A percentile compares a stretch with the other conserved stretches of the same genome.
Evolutionary conservation across 2,329 filamentous ascomycete species (phyloP).

Genomic region (Aureobasidium namibiae): DNA sequence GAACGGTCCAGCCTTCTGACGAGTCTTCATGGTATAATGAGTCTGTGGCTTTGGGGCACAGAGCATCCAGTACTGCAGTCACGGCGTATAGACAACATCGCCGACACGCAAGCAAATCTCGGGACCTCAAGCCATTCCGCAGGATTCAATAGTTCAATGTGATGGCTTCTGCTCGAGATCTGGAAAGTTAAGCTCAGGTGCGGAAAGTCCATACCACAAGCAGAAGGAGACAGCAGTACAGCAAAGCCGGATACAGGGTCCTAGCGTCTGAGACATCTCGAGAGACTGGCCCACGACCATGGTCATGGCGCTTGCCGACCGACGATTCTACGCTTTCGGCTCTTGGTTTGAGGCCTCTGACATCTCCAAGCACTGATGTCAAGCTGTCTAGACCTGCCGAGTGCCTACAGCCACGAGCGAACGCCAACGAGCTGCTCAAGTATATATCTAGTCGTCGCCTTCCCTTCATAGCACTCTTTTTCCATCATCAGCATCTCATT

Average conservation of each 20-base stretch:
- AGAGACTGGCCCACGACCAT: background rate
- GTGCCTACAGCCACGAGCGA: background rate
- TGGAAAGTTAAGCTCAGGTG: background rate
- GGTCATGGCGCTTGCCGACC: background rate
- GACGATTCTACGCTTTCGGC: background rate
- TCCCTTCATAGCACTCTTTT: background rate
- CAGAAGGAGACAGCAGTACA: background rate
- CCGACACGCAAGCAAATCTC: background rate
- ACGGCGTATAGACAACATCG: background rate
- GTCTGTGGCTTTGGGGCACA: background rate
- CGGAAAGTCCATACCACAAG: background rate
- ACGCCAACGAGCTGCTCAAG: background rate
- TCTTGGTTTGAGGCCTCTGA: background rate
- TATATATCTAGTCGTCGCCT: constrained; percentile 10
- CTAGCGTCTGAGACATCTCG: constrained; percentile 2
- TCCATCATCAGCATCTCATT: constrained; percentile 13
- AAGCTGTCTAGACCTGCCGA: background rate
- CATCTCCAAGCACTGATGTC: background rate
- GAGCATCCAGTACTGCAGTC: background rate
- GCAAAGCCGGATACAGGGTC: background rate
- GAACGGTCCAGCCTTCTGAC: background rate
- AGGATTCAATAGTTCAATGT: no score
- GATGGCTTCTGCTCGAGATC: background rate
- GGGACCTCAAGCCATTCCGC: constrained; percentile 6
- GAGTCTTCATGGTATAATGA: background rate